Evolutionary conservation across 1,284 basidiomycete species (phyloP), one percentile per base, ranked within the genome.

Genomic region (Mycena citricolor): DNA sequence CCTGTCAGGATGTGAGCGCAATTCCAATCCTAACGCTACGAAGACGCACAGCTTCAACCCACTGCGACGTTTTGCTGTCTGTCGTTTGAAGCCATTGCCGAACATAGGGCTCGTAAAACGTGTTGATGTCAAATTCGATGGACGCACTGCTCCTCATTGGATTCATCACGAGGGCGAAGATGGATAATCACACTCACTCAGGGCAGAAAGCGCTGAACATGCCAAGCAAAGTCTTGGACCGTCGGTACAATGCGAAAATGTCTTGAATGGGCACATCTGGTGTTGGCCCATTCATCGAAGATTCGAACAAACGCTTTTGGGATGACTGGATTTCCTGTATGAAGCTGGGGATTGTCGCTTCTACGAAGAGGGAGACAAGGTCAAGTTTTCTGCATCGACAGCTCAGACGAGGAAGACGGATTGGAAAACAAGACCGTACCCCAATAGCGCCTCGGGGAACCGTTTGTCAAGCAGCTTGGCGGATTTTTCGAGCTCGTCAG

Each of bases 71-170:
- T 70, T 93, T 97, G 48, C 73, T 79, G 54, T 95, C 91, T 0
- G 92, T 97, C 49, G 86, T 85, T n/a, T 81, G 61, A 7, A 99
- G 69, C 95, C 95, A 99, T 51, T 89, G 82, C 4, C 82, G 76
- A 8, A 98, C 89, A 61, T 92, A 93, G 2, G 88, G 83, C 62
- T 90, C 87, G 59, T 98, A 98, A 68, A 90, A 91, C 2, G 68
- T 70, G 7, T 78, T 74, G 14, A 89, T 64, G 49, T 90, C 76
- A 54, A 91, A 87, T n/a, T 75, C 68, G 14, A 82, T 57, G 16
- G 74, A 70, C 4, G 72, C 73, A 19, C 84, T 83, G 57, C 39
- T 13, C 40, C 29, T 34, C 20, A 29, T 60, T 58, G 41, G 8
- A 40, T 55, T 42, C 8, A 29, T 49, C 32, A 44, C 14, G 16